Base-by-base conservation (phyloP, 2,329 filamentous ascomycete genomes). In the Neobulgaria alba region DNA sequence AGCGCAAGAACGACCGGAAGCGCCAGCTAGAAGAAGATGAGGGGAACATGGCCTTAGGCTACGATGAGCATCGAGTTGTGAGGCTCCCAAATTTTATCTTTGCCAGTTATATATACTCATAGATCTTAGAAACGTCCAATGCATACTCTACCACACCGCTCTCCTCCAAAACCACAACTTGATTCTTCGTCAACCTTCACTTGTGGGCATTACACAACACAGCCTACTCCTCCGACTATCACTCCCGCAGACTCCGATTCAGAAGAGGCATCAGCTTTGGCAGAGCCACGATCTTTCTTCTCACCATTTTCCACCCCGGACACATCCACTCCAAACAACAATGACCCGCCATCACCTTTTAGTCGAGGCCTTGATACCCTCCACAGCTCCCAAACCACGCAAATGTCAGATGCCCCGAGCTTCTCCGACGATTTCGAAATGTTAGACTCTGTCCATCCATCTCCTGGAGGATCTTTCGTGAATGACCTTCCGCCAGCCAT, bases 381-480 rank as follows among this genome's bases (percentile, higher is more conserved):
- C 16, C 17, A 36, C n/a, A 52, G 38, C 23, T 49, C 50, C 4
- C 48, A 55, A 18, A 48, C 47, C 7, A 57, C 48, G n/a, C 50
- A 53, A 16, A 47, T 54, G 29, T 51, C 51, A 10, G 51, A 55
- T 33, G 45, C 36, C 2, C 38, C 48, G 14, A 40, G 39, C 30
- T 58, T 54, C 33, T 52, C 50, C 12, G 52, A 58, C 29, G 58
- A 61, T 29, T 49, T 55, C 36, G 57, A 60, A 19, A 61, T 61
- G 57, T 45, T 43, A 4, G 58, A 61, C 38, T 42, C 51, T 9
- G 44, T 53, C 16, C 54, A 55, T 33, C 46, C 56, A 16, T 55
- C 51, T 5, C 57, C 57, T n/a, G 23, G 23, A 7, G 54, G 52
- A 2, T 36, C 50, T 9, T 57, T 56, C 31, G 55, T 57, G 26